These are phyloP conservation scores for Xerocomus nothofagi DNA, from an alignment of 1,284 basidiomycete species.

Conservation along the genomic window DNA sequence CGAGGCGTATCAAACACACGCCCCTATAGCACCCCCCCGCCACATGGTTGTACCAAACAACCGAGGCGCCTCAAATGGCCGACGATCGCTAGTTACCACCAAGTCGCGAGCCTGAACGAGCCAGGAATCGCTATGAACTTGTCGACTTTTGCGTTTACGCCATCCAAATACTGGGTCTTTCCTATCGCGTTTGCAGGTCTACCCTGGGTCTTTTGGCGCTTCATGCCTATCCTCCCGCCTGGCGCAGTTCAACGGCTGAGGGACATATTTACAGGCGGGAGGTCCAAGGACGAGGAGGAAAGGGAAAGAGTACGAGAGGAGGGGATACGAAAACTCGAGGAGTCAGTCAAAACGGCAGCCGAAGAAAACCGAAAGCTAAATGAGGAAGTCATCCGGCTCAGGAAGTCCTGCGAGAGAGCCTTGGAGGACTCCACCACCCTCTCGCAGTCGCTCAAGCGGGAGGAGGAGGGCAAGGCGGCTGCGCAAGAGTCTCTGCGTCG, in stretches of 20 bases:
- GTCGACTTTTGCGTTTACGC: conserved; percentile 29
- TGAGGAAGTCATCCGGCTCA: conserved; percentile 17
- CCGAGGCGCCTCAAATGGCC: conserved; percentile 28
- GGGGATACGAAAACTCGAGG: conserved; percentile 18
- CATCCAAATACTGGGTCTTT: conserved; percentile 30
- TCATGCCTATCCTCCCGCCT: conserved; percentile 10
- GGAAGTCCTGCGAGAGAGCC: conserved; percentile 1
- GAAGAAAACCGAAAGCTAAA: conserved; percentile 23
- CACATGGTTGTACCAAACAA: conserved; percentile 33
- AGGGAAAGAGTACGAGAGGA: conserved; percentile 13
- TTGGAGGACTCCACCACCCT: conserved; percentile 12
- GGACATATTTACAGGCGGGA: background rate
- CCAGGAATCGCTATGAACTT: conserved; percentile 29
- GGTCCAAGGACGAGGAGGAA: conserved; percentile 26
- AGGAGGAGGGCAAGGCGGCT: conserved; percentile 13
- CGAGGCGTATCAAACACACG: conserved; percentile 27
- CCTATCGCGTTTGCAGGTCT: conserved; percentile 33
- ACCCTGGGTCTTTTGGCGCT: conserved; percentile 24
- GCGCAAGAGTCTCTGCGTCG: conserved; percentile 19
- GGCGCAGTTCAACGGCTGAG: background rate
- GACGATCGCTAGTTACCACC: conserved; percentile 16
- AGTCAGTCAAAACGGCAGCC: background rate
- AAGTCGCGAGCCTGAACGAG: conserved; percentile 20
- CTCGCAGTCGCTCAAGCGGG: conserved; percentile 18
- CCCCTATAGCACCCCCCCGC: conserved; percentile 19